These are phyloP conservation scores for Phytomonas francai DNA, from an alignment of 208 protist genomes.

Conservation along the genomic window DNA sequence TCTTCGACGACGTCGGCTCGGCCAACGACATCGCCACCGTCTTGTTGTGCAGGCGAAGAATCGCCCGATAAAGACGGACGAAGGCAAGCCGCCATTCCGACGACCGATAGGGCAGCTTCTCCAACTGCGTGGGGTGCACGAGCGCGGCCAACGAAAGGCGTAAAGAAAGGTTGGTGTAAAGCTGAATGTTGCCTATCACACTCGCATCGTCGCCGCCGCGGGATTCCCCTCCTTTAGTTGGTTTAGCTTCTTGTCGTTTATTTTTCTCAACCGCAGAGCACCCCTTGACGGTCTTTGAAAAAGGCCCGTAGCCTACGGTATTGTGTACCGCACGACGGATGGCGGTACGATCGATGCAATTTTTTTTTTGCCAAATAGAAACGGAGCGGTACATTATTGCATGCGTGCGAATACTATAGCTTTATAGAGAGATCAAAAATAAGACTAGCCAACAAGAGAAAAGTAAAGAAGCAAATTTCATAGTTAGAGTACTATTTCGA, in stretches of 20 bases:
- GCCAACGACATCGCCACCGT: constrained; percentile 48
- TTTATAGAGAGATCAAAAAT: background rate
- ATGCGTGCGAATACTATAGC: background rate
- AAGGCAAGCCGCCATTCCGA: constrained; percentile 54
- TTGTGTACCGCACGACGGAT: background rate
- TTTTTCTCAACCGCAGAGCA: constrained; percentile 10
- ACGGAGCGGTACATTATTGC: background rate
- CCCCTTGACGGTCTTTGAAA: constrained; percentile 38
- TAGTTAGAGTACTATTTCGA: background rate
- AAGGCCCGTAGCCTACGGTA: constrained; percentile 43
- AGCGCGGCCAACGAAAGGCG: constrained; percentile 51
- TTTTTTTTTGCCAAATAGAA: background rate
- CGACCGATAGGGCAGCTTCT: constrained; percentile 26
- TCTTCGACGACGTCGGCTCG: constrained; percentile 3
- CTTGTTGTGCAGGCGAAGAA: constrained; percentile 76
- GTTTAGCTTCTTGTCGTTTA: background rate
- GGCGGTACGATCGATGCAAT: background rate
- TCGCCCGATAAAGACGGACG: constrained; percentile 64
- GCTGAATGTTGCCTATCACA: constrained; percentile 34
- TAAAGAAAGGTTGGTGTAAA: constrained; percentile 41
- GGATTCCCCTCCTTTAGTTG: background rate
- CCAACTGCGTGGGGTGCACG: constrained; percentile 51
- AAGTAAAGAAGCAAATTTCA: background rate
- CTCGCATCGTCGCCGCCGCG: constrained; percentile 10
- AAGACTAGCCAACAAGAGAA: background rate